Evolutionary conservation across 2,329 filamentous ascomycete genomes (phyloP), one percentile per base, ranked within the genome.

Genomic region (Beauveria brongniartii): DNA sequence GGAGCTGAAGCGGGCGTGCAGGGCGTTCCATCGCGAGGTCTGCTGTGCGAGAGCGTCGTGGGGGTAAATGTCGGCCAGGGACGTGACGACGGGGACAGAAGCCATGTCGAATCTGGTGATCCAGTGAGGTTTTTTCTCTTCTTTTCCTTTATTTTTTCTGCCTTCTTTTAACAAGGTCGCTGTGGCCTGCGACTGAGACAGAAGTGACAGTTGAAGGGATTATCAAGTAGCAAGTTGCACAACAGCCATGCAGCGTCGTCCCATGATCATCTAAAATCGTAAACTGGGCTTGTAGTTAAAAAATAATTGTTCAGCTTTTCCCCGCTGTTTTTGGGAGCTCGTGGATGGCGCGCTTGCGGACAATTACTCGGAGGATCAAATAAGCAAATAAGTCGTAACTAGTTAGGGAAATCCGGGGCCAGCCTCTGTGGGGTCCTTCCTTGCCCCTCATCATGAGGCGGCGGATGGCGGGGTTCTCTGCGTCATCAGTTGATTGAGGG

Each of bases 1-100:
- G 62, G 82, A 75, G 66, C 86, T 78, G 75, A 97, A 97, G 66
- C 82, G 81, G 56, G 82, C 77, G 47, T 93, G 77, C 48, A 97
- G 81, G 48, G 77, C 79, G 68, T 88, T 83, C 90, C 93, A 97
- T 75, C 94, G 82, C 66, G 82, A 78, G 50, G 79, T 82, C 73
- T 96, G 89, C 28, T 80, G 76, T 8, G 81, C 72, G 20, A 92
- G 76, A 52, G 88, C 86, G 72, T 91, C 85, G 37, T 84, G 77
- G 22, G 91, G 88, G 76, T 97, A 97, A 70, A 97, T 91, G 72
- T 93, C 89, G 67, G 84, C 79, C 67, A 97, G 80, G 30, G 88
- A 87, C 66, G 81, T 82, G 61, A 90, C 88, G 65, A 88, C 84
- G 63, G 92, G 92, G 57, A 96, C 91, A 47, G 55, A 37, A 16